Evolutionary conservation across 1,284 basidiomycete species (phyloP).

Genomic region (Blastosporella zonata): DNA sequence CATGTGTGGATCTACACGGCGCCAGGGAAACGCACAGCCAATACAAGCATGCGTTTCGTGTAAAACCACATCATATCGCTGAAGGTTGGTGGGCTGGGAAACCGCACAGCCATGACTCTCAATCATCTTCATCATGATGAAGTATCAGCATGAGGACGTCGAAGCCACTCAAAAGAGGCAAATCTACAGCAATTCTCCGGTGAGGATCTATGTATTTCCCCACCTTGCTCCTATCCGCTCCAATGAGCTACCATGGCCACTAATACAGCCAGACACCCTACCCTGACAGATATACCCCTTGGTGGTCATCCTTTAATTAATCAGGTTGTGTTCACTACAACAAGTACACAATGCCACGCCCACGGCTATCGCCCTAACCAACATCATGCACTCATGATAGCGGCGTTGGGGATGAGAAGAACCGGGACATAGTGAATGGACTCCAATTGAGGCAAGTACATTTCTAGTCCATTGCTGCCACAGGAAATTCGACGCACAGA

Average conservation of each 20-base stretch:
- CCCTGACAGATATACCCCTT: slow-evolving; percentile 10
- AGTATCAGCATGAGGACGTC: slow-evolving; percentile 10
- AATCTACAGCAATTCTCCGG: background rate
- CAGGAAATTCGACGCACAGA: background rate
- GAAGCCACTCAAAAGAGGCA: slow-evolving; percentile 12
- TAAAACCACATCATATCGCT: slow-evolving; percentile 11
- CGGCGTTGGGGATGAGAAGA: background rate
- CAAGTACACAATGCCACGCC: background rate
- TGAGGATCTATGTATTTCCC: slow-evolving; percentile 5
- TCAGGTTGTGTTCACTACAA: slow-evolving; percentile 12
- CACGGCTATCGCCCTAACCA: background rate
- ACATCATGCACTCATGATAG: background rate
- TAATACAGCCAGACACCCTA: slow-evolving; percentile 8
- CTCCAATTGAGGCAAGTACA: background rate
- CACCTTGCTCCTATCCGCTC: background rate
- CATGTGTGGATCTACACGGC: slow-evolving; percentile 3
- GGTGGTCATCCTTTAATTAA: slow-evolving; percentile 15
- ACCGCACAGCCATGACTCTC: slow-evolving; percentile 15
- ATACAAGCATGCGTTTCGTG: slow-evolving; percentile 5
- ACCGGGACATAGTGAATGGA: background rate
- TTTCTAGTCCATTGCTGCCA: too few relatives aligned
- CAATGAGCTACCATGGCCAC: slow-evolving; percentile 6
- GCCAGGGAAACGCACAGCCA: slow-evolving; percentile 20
- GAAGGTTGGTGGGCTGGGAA: slow-evolving; percentile 15
- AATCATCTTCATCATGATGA: slow-evolving; percentile 7